Evolutionary conservation across 2,329 filamentous ascomycete species (phyloP), one percentile per base, ranked within the genome.

Genomic region (Colletotrichum neosansevieriae): DNA sequence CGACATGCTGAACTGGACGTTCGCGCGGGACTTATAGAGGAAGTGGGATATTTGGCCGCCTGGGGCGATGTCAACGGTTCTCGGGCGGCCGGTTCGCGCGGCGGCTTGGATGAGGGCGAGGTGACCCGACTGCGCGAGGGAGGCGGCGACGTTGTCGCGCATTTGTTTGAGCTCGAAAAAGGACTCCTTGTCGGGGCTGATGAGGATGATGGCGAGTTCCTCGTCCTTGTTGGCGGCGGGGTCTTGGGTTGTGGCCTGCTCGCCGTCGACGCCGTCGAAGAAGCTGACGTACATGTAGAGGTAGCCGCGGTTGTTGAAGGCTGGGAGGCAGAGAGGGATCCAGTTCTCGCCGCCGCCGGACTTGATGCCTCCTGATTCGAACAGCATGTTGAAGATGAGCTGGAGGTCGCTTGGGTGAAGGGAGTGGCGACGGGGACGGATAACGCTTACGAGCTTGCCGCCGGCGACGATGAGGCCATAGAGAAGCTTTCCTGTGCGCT

Each of bases 201-300:
- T 97, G 68, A 99, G 87, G 38, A 99, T 89, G 67, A 98, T 91
- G 24, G 95, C 96, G n/a, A 97, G 90, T 71, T 96, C 91, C 58
- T 94, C 90, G 57, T 91, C 88, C 88, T 87, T 89, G 85, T 79
- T 90, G 86, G 53, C 90, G 76, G 77, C 86, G 86, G 76, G 70
- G 68, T 80, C 79, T 17, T 53, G 50, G 17, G 47, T 32, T 40
- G 82, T 77, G 36, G 76, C 73, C 70, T 82, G 72, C 59, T 73
- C 69, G 79, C 82, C 83, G 24, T 84, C 79, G 49, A 85, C 83
- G 42, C 88, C 84, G 73, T 93, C 90, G 70, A 99, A 88, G 78
- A 98, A 99, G 83, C 93, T 97, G 76, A 99, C 96, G 76, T 98
- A 99, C 94, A 99, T 98, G 82, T 99, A 98, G 1, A 99, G 86